Percentiles rank a stretch among this genome's conserved stretches.
Evolutionary conservation across 805 yeast genomes (phyloP).

Genomic region (Candida corydali): DNA sequence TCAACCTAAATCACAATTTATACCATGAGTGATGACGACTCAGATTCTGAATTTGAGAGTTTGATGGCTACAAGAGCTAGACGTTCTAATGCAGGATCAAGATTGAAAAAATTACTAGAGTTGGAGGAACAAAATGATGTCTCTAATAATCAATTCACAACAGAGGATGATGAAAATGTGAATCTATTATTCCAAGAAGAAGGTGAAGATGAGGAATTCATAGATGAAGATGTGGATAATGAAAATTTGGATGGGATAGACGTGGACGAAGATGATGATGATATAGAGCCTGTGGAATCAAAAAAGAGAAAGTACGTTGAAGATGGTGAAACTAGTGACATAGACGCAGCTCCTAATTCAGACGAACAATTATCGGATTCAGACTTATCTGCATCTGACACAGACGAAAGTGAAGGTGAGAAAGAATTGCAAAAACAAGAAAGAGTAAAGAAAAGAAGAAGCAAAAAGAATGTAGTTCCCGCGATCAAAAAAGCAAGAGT

Average conservation of each 20-base stretch:
- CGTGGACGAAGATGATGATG: slow-evolving; percentile 14
- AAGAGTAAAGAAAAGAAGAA: slow-evolving; percentile 28
- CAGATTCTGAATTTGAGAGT: slow-evolving; percentile 38
- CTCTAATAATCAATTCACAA: slow-evolving; percentile 21
- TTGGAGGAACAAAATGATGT: slow-evolving; percentile 50
- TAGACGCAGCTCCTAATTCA: slow-evolving; percentile 22
- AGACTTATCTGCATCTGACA: slow-evolving; percentile 45
- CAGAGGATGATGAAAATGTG: slow-evolving; percentile 75
- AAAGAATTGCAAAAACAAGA: slow-evolving; percentile 50
- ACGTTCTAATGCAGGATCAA: slow-evolving; percentile 87
- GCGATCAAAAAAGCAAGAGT: slow-evolving; percentile 29
- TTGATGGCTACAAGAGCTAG: slow-evolving; percentile 72
- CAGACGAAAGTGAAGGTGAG: slow-evolving; percentile 70
- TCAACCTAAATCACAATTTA: neutral
- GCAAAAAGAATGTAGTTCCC: slow-evolving; percentile 19
- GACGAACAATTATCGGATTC: slow-evolving; percentile 58
- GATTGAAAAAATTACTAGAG: slow-evolving; percentile 67
- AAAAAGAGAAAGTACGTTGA: slow-evolving; percentile 14
- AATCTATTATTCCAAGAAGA: slow-evolving; percentile 63
- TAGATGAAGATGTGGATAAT: slow-evolving; percentile 19
- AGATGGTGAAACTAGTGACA: slow-evolving; percentile 12
- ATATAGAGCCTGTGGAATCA: slow-evolving; percentile 17
- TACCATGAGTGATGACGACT: slow-evolving; percentile 4
- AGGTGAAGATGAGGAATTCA: slow-evolving; percentile 27
- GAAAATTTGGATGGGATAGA: slow-evolving; percentile 13